Evolutionary conservation across 805 yeast genomes (phyloP).

Genomic region (Starmerella scarabaei): DNA sequence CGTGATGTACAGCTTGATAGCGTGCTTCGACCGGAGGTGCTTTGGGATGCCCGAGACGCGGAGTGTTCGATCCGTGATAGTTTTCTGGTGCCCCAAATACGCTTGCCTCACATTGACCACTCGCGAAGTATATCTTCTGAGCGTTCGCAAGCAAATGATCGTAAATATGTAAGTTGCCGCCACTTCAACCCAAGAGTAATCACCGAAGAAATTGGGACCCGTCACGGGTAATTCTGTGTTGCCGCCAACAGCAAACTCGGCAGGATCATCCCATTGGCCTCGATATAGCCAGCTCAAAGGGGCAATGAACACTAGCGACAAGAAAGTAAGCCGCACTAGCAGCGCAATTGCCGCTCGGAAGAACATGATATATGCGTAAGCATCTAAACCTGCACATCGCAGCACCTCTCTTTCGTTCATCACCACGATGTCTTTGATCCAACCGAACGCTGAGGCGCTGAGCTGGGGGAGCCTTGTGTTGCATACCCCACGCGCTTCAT

Average conservation of each 20-base stretch:
- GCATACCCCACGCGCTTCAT: slow-evolving; percentile 61
- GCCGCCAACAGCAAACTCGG: slow-evolving; percentile 11
- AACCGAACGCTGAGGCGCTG: slow-evolving; percentile 49
- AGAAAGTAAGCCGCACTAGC: slow-evolving; percentile 47
- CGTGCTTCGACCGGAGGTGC: slow-evolving; percentile 56
- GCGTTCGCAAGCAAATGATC: slow-evolving; percentile 31
- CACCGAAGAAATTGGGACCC: slow-evolving; percentile 15
- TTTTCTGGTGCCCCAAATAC: slow-evolving; percentile 72
- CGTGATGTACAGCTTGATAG: slow-evolving; percentile 62
- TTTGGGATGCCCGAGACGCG: slow-evolving; percentile 81
- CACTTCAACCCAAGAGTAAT: slow-evolving; percentile 73
- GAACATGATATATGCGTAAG: slow-evolving; percentile 79
- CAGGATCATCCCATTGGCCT: slow-evolving; percentile 54
- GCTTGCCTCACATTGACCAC: slow-evolving; percentile 69
- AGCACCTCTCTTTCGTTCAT: slow-evolving; percentile 65
- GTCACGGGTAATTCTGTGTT: not conserved
- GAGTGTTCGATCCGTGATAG: slow-evolving; percentile 84
- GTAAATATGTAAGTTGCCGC: slow-evolving; percentile 81
- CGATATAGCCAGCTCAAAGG: slow-evolving; percentile 77
- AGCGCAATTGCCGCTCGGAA: slow-evolving; percentile 77
- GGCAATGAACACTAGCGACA: slow-evolving; percentile 63
- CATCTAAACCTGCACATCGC: slow-evolving; percentile 88
- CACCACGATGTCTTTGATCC: slow-evolving; percentile 56
- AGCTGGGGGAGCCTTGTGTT: slow-evolving; percentile 45
- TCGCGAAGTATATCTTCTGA: slow-evolving; percentile 49